Conservation (phyloP, 148 eudicot species). For the Chenopodium berlandieri region DNA sequence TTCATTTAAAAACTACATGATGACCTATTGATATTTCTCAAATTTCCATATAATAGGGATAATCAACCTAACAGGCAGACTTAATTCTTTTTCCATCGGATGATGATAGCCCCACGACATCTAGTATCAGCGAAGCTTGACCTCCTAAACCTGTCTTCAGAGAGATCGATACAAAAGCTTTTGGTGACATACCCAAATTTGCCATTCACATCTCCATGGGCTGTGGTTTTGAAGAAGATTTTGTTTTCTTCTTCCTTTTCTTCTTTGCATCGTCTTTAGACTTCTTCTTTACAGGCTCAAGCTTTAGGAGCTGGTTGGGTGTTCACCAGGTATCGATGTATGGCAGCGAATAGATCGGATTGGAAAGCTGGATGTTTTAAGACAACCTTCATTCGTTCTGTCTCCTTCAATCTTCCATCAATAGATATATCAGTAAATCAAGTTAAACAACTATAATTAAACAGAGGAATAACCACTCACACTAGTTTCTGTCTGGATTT, state of each 20-base stretch:
- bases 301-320: constrained; percentile 63
- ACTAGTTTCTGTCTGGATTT: constrained; percentile 69
- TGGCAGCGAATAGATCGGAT: constrained; percentile 74
- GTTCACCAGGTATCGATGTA: constrained; percentile 70
- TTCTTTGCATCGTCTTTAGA: constrained; percentile 39
- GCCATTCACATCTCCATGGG: constrained; percentile 61
- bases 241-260: constrained; percentile 59
- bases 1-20: no score
- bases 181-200: no score
- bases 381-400: constrained; percentile 53
- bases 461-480: constrained; percentile 40
- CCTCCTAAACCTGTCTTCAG: background rate
- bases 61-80: background rate
- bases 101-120: background rate
- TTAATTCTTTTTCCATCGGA: background rate
- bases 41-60: background rate
- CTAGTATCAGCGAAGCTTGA: background rate
- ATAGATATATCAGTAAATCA: background rate
- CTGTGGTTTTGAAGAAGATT: constrained; percentile 39
- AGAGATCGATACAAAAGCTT: background rate
- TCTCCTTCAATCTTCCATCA: constrained; percentile 64
- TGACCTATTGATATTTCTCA: no score
- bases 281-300: constrained; percentile 43
- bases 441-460: background rate
- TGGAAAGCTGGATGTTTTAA: constrained; percentile 55